phyloP scores from a whole-genome alignment of 2,329 filamentous ascomycete genomes.

The Arthrobotrys iridis region DNA sequence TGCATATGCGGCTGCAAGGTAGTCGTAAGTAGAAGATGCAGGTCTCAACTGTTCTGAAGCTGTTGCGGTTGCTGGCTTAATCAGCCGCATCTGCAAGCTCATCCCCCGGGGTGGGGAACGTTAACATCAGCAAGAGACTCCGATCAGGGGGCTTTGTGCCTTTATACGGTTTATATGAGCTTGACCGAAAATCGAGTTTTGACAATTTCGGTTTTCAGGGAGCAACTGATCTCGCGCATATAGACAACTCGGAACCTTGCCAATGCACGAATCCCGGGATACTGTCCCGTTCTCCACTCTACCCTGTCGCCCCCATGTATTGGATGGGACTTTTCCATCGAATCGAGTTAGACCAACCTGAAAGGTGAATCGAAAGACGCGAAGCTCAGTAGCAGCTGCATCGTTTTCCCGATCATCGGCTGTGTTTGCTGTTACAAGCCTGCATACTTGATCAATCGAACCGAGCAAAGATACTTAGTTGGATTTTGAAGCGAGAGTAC shows the following conservation, averaged over 20 bases:
- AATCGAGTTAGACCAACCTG: slow-evolving; percentile 35
- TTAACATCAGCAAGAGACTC: neutral
- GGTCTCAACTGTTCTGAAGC: neutral
- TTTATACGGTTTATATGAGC: neutral
- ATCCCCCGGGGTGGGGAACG: neutral
- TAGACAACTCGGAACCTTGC: slow-evolving; percentile 30
- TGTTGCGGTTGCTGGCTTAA: neutral
- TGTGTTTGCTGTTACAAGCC: slow-evolving; percentile 42
- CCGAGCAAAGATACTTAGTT: slow-evolving; percentile 23
- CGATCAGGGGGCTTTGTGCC: neutral
- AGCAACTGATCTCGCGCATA: neutral
- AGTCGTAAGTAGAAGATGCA: neutral
- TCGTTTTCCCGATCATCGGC: slow-evolving; percentile 38
- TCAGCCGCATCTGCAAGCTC: neutral
- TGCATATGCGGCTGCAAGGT: slow-evolving; percentile 4
- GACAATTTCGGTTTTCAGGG: neutral
- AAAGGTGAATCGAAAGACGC: neutral
- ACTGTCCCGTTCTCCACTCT: slow-evolving; percentile 17
- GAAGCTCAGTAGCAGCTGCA: slow-evolving; percentile 4
- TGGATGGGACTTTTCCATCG: slow-evolving; percentile 22
- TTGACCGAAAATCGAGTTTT: slow-evolving; percentile 8
- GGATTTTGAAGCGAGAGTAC: slow-evolving; percentile 28
- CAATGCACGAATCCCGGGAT: slow-evolving; percentile 20
- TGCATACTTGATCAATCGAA: slow-evolving; percentile 34
- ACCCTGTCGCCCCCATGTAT: slow-evolving; percentile 19